Conservation (phyloP, 225 moss, liverwort and hornwort species). For the Sphagnum contortum region DNA sequence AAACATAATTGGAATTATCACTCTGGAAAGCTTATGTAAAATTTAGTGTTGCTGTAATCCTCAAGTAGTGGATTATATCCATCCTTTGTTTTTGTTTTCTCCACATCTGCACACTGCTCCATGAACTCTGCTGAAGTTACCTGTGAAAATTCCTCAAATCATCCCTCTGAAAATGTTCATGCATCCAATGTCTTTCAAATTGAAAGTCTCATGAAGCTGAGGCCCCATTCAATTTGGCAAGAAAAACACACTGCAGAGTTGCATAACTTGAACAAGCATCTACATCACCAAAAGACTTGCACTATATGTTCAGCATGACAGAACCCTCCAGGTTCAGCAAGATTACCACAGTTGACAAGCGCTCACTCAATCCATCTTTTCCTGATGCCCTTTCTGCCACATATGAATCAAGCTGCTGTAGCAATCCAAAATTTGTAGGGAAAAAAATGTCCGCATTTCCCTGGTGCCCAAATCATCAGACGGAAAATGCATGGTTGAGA, state of each 20-base stretch:
- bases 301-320: too few relatives aligned
- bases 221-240: too few relatives aligned
- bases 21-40: constrained; percentile 71
- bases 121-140: constrained; percentile 79
- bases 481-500: background rate
- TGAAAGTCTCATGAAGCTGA: too few relatives aligned
- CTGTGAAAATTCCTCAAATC: constrained; percentile 31
- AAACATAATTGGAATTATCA: too few relatives aligned
- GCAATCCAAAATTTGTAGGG: constrained; percentile 74
- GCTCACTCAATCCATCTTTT: constrained; percentile 22
- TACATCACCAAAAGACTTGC: too few relatives aligned
- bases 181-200: too few relatives aligned
- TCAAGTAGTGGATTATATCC: constrained; percentile 91
- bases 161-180: background rate
- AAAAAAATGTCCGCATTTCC: constrained; percentile 94
- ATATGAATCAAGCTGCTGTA: constrained; percentile 64
- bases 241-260: too few relatives aligned
- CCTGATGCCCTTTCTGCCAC: constrained; percentile 39
- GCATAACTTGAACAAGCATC: too few relatives aligned
- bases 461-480: constrained; percentile 21
- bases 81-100: constrained; percentile 69
- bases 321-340: too few relatives aligned
- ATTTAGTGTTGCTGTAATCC: constrained; percentile 88
- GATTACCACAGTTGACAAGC: constrained; percentile 44
- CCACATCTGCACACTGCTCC: constrained; percentile 82